Evolutionary conservation across 2,329 filamentous ascomycete genomes (phyloP).

Genomic region (Epichloe coenophiala): DNA sequence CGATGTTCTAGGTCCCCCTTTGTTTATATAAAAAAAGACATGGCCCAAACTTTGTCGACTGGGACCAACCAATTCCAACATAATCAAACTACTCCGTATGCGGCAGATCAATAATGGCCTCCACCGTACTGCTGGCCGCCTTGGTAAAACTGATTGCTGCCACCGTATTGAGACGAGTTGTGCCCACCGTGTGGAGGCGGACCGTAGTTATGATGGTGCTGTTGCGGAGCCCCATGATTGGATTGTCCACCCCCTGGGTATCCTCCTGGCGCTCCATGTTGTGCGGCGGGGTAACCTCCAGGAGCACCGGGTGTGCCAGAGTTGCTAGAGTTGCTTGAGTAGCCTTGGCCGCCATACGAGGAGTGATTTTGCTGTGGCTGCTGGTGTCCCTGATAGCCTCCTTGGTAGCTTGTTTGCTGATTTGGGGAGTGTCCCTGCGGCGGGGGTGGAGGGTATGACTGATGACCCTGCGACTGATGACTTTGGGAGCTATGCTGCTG

Average conservation of each 20-base stretch:
- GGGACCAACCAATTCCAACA: neutral
- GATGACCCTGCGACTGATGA: conserved; percentile 9
- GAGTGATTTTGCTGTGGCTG: conserved; percentile 8
- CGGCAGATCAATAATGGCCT: conserved; percentile 6
- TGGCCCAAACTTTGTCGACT: neutral
- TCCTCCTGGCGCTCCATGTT: conserved; percentile 13
- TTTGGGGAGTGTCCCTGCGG: conserved; percentile 9
- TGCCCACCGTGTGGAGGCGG: conserved; percentile 6
- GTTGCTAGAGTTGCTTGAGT: conserved; percentile 5
- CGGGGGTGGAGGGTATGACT: conserved; percentile 11
- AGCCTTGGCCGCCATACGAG: conserved; percentile 11
- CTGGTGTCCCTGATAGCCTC: conserved; percentile 4
- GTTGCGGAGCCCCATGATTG: conserved; percentile 11
- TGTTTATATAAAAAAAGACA: neutral
- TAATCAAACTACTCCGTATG: neutral
- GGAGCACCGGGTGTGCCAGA: conserved; percentile 8
- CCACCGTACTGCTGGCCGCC: conserved; percentile 11
- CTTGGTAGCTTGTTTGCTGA: conserved; percentile 7
- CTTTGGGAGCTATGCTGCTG: conserved; percentile 12
- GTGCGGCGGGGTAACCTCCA: conserved; percentile 7
- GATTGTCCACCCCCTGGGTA: conserved; percentile 10
- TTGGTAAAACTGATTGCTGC: conserved; percentile 13
- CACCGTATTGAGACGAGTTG: conserved; percentile 16
- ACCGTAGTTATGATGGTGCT: conserved; percentile 8
- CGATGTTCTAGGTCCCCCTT: neutral